Evolutionary conservation across 768 basidiomycete genomes (phyloP).

Genomic region (Suillus tomentosus): DNA sequence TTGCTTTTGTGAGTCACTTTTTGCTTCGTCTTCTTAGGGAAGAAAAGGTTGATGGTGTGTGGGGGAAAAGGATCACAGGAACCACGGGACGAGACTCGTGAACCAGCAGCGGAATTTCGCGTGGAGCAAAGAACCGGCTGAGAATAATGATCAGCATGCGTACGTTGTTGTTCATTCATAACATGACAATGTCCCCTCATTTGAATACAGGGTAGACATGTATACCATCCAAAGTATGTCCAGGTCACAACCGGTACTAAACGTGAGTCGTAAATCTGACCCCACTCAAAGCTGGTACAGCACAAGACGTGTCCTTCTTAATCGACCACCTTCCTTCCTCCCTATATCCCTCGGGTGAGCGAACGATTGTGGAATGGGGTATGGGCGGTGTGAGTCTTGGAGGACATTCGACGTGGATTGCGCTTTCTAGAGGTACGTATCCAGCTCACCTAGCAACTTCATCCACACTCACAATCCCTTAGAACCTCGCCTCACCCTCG

Average conservation of each 20-base stretch:
- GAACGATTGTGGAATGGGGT: conserved; percentile 65
- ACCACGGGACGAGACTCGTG: conserved; percentile 31
- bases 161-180: conserved; percentile 15
- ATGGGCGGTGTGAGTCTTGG: conserved; percentile 80
- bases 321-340: conserved; percentile 79
- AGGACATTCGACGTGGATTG: conserved; percentile 82
- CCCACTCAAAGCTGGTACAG: conserved; percentile 51
- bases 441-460: background rate
- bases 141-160: conserved; percentile 31
- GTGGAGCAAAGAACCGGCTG: conserved; percentile 27
- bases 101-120: conserved; percentile 26
- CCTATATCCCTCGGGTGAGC: conserved; percentile 69
- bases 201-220: conserved; percentile 11
- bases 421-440: conserved; percentile 47
- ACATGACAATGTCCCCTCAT: no score
- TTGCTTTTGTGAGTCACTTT: conserved; percentile 26
- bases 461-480: background rate
- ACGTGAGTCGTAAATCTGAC: background rate
- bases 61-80: conserved; percentile 33
- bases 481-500: conserved; percentile 50
- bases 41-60: no score
- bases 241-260: background rate
- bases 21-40: no score
- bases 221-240: conserved; percentile 34
- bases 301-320: conserved; percentile 74